phyloP scores from a whole-genome alignment of 176 grass and related monocot genomes.

The Oryza nivara region DNA sequence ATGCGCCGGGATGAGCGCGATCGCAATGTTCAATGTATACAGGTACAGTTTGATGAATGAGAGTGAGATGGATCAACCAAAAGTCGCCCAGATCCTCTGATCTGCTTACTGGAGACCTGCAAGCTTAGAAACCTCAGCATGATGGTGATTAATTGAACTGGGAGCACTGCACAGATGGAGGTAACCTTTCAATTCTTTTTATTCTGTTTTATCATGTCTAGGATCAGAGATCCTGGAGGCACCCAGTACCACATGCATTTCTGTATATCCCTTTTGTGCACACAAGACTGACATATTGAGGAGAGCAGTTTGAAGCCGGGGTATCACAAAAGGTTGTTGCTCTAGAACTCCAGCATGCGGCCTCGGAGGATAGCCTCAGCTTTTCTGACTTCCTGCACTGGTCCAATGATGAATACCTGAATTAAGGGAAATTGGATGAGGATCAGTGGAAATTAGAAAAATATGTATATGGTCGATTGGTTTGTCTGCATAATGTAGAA shows the following conservation, averaged over 20 bases:
- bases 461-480: constrained; percentile 10
- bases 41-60: background rate
- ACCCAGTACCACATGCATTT: constrained; percentile 29
- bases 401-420: constrained; percentile 98
- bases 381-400: constrained; percentile 77
- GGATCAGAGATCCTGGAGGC: constrained; percentile 21
- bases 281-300: constrained; percentile 6
- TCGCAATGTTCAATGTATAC: constrained; percentile 7
- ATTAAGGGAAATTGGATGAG: background rate
- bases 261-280: constrained; percentile 31
- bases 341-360: constrained; percentile 64
- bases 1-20: background rate
- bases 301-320: constrained; percentile 10
- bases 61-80: background rate
- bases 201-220: constrained; percentile 35
- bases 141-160: background rate
- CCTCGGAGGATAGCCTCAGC: constrained; percentile 90
- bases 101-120: background rate
- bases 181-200: constrained; percentile 25
- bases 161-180: background rate
- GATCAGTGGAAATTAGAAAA: constrained; percentile 21
- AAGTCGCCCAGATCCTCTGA: background rate
- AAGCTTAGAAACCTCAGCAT: background rate
- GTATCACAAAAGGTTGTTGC: constrained; percentile 22
- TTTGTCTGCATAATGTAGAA: background rate